Conservation (phyloP, 208 protist genomes). For the Wallacemonas sp. region DNA sequence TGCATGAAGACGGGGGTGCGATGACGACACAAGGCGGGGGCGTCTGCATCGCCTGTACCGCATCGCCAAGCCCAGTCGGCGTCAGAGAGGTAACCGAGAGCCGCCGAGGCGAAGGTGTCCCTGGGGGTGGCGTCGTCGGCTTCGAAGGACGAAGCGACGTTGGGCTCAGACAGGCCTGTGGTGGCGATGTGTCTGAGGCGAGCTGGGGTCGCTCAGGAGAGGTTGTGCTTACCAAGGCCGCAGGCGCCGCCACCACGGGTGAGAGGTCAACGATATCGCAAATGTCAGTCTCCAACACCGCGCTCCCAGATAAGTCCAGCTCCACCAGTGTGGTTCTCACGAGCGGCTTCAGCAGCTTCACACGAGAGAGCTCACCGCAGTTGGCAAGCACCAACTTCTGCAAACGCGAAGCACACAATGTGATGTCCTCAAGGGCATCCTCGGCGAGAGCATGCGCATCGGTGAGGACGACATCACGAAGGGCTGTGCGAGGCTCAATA, state of each 20-base stretch:
- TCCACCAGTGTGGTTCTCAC: slow-evolving; percentile 32
- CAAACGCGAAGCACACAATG: slow-evolving; percentile 25
- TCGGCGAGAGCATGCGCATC: slow-evolving; percentile 22
- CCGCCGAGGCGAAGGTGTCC: neutral
- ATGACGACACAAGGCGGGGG: neutral
- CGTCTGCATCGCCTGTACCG: neutral
- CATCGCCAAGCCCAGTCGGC: too few relatives aligned
- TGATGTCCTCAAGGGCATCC: slow-evolving; percentile 22
- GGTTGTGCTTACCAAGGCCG: too few relatives aligned
- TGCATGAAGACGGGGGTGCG: neutral
- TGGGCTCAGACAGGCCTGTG: neutral
- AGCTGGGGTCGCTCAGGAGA: too few relatives aligned
- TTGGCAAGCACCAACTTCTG: slow-evolving; percentile 23
- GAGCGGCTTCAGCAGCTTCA: slow-evolving; percentile 17
- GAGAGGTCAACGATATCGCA: too few relatives aligned
- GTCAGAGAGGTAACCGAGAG: neutral
- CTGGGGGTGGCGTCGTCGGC: neutral
- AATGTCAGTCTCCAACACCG: too few relatives aligned
- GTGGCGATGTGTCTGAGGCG: too few relatives aligned
- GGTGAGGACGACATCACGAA: slow-evolving; percentile 37
- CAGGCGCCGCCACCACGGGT: too few relatives aligned
- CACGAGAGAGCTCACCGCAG: slow-evolving; percentile 18
- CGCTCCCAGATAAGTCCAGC: slow-evolving; percentile 44
- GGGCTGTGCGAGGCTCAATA: slow-evolving; percentile 4
- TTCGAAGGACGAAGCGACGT: too few relatives aligned